Conservation (phyloP, 1,139 yeast species). For the Saccharomyces hybrid region DNA sequence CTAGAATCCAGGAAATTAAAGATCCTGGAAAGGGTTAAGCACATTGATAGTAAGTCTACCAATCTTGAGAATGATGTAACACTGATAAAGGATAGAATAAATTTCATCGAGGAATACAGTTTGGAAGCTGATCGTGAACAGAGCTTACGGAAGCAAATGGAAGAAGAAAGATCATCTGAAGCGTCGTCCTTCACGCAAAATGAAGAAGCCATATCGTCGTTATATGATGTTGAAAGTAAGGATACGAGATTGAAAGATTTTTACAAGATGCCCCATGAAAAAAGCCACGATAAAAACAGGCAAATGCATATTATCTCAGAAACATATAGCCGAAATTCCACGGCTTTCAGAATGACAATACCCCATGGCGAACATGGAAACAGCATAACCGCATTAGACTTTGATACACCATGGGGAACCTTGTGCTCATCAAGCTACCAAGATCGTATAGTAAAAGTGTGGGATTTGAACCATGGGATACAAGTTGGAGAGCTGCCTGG, state of each 20-base stretch:
- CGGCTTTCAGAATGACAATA: conserved; percentile 12
- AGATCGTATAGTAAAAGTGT: conserved; percentile 75
- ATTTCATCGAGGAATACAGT: not conserved
- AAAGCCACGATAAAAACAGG: conserved; percentile 1
- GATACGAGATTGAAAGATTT: not conserved
- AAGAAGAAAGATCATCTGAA: not conserved
- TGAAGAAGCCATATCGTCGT: not conserved
- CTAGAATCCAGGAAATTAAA: not conserved
- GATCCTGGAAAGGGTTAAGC: not conserved
- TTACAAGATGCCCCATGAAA: not conserved
- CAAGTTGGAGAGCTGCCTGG: conserved; percentile 45
- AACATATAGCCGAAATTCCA: conserved; percentile 34
- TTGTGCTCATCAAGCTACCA: conserved; percentile 64
- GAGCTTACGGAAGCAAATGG: not conserved
- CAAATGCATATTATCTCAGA: conserved; percentile 9
- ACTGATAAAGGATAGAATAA: conserved; percentile 1
- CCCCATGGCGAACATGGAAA: conserved; percentile 40
- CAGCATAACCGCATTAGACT: conserved; percentile 47
- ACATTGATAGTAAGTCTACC: not conserved
- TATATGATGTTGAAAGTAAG: not conserved
- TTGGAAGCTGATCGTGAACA: not conserved
- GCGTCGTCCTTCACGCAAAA: not conserved
- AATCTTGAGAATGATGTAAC: not conserved
- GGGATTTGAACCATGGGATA: conserved; percentile 60
- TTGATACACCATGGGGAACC: conserved; percentile 63